Percentiles rank a stretch among this genome's conserved stretches.
Conservation (phyloP, 208 protist species). For the Novymonas esmeraldas region DNA sequence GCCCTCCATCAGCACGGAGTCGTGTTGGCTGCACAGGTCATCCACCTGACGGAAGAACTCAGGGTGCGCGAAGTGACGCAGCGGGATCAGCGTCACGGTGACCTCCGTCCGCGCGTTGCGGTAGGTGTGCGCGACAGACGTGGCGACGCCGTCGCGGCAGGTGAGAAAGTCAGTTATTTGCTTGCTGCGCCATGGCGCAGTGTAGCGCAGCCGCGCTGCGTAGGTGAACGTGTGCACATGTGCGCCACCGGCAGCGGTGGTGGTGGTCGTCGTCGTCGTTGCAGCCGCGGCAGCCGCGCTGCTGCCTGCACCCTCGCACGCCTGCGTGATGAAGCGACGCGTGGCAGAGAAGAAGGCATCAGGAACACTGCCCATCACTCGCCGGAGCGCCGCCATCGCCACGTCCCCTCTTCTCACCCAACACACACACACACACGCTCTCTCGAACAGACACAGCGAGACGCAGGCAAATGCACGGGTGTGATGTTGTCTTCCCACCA, state of each 20-base stretch:
- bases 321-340: no score
- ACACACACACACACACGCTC: no score
- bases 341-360: no score
- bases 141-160: conserved; percentile 36
- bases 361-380: no score
- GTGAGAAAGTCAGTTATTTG: conserved; percentile 57
- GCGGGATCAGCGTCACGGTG: conserved; percentile 78
- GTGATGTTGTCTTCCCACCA: no score
- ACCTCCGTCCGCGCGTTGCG: conserved; percentile 36
- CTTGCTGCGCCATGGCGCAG: conserved; percentile 61
- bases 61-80: conserved; percentile 83
- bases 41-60: conserved; percentile 86
- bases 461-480: no score
- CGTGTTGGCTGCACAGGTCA: conserved; percentile 73
- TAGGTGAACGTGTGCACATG: conserved; percentile 31
- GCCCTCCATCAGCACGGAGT: conserved; percentile 88
- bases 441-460: no score
- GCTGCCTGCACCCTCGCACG: no score
- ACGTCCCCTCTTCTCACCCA: no score
- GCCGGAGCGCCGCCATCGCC: no score
- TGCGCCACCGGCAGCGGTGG: background rate
- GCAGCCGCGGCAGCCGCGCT: no score
- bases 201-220: conserved; percentile 59
- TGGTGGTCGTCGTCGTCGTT: background rate
- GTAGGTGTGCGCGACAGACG: conserved; percentile 77